A percentile compares a stretch with the other conserved stretches of the same genome.
phyloP scores from a whole-genome alignment of 306 rosid species.

The Quercus mongolica region DNA sequence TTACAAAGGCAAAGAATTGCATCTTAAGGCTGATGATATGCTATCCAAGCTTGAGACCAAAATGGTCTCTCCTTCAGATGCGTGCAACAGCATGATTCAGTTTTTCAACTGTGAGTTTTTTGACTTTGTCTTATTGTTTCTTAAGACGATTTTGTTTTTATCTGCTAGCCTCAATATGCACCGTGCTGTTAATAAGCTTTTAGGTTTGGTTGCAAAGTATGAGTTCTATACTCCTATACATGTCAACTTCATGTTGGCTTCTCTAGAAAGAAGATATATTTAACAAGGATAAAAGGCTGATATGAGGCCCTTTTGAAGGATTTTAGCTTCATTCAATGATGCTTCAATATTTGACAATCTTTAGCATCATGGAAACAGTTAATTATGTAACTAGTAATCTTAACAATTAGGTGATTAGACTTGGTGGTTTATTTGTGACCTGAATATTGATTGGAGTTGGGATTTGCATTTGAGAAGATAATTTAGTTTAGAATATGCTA shows the following conservation, averaged over 20 bases:
- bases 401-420: background rate
- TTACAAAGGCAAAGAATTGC: conserved; percentile 84
- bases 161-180: background rate
- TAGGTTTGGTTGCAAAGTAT: background rate
- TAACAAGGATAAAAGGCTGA: background rate
- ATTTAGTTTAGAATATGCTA: background rate
- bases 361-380: background rate
- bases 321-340: background rate
- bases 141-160: background rate
- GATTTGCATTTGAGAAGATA: background rate
- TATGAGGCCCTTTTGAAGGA: background rate
- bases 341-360: background rate
- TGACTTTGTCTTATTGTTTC: too few species aligned
- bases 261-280: background rate
- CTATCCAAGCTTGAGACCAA: conserved; percentile 63
- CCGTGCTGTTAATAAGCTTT: background rate
- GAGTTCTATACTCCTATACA: background rate
- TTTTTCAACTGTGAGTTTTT: conserved; percentile 78
- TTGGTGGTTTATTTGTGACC: background rate
- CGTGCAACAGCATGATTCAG: conserved; percentile 74
- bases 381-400: background rate
- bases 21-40: conserved; percentile 63
- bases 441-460: background rate
- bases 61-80: conserved; percentile 72
- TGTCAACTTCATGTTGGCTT: background rate